Conservation (phyloP, 345 rosid genomes). For the Gossypium stocksii region DNA sequence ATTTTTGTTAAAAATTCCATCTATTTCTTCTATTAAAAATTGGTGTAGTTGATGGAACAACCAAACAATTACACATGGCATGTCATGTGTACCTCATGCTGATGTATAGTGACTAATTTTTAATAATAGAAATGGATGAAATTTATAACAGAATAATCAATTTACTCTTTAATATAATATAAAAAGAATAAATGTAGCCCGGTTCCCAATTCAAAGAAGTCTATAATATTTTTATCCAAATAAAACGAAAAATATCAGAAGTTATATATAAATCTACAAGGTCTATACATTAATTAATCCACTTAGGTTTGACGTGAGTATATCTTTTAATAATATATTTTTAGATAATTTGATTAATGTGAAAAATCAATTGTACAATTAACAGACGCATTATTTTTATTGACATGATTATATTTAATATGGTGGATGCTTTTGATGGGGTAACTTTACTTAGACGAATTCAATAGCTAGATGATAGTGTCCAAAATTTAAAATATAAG, state of each 20-base stretch:
- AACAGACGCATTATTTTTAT: neutral
- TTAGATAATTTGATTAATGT: neutral
- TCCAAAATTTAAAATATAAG: neutral
- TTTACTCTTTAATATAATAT: too few relatives aligned
- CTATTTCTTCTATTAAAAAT: too few relatives aligned
- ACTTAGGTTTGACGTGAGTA: neutral
- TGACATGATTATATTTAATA: neutral
- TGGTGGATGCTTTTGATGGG: too few relatives aligned
- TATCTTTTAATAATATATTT: neutral
- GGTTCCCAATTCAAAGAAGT: too few relatives aligned
- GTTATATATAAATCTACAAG: neutral
- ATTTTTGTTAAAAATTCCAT: too few relatives aligned
- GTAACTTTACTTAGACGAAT: neutral
- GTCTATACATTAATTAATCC: conserved; percentile 12
- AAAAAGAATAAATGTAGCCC: too few relatives aligned
- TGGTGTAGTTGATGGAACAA: too few relatives aligned
- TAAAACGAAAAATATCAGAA: neutral
- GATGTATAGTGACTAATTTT: too few relatives aligned
- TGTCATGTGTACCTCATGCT: too few relatives aligned
- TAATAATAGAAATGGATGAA: too few relatives aligned
- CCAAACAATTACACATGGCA: too few relatives aligned
- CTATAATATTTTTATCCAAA: neutral
- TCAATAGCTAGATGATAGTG: neutral
- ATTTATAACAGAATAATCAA: too few relatives aligned
- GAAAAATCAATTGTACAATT: neutral